Evolutionary conservation across 2,329 filamentous ascomycete species (phyloP).

Genomic region (Sarocladium strictum): DNA sequence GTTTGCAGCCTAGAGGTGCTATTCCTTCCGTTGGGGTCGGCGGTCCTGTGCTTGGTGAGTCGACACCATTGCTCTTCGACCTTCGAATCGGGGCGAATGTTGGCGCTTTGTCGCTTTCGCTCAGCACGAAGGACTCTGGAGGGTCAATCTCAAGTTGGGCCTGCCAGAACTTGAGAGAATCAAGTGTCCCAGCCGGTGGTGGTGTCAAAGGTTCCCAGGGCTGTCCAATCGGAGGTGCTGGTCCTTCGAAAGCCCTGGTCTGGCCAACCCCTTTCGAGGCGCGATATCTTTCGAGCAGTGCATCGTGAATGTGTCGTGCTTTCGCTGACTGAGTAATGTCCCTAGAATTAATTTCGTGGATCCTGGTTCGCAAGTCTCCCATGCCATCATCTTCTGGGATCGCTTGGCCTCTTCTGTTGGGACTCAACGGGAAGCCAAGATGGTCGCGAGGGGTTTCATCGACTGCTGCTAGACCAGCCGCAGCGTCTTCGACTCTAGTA

Average conservation of each 20-base stretch:
- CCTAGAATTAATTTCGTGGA: conserved; percentile 61
- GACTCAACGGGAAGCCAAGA: conserved; percentile 25
- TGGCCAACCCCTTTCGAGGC: conserved; percentile 22
- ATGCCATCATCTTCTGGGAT: conserved; percentile 78
- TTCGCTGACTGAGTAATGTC: conserved; percentile 57
- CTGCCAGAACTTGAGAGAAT: conserved; percentile 56
- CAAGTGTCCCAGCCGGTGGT: conserved; percentile 15
- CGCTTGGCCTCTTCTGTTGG: conserved; percentile 21
- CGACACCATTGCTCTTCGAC: conserved; percentile 40
- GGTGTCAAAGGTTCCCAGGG: conserved; percentile 34
- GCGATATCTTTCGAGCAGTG: conserved; percentile 64
- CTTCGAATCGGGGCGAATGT: conserved; percentile 56
- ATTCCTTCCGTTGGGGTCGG: conserved; percentile 21
- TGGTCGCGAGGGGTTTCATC: conserved; percentile 24
- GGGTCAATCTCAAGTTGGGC: conserved; percentile 33
- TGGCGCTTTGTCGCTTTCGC: conserved; percentile 57
- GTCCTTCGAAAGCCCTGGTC: conserved; percentile 14
- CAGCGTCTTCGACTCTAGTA: conserved; percentile 25
- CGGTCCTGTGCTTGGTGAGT: conserved; percentile 16
- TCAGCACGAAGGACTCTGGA: conserved; percentile 42
- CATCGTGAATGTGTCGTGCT: conserved; percentile 63
- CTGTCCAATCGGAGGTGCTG: conserved; percentile 19
- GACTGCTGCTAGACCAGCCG: conserved; percentile 13
- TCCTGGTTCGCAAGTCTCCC: conserved; percentile 58
- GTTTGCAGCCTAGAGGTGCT: conserved; percentile 69